These are phyloP conservation scores for Solanum clarkiae DNA, from an alignment of 257 asterid species.

Conservation along the genomic window DNA sequence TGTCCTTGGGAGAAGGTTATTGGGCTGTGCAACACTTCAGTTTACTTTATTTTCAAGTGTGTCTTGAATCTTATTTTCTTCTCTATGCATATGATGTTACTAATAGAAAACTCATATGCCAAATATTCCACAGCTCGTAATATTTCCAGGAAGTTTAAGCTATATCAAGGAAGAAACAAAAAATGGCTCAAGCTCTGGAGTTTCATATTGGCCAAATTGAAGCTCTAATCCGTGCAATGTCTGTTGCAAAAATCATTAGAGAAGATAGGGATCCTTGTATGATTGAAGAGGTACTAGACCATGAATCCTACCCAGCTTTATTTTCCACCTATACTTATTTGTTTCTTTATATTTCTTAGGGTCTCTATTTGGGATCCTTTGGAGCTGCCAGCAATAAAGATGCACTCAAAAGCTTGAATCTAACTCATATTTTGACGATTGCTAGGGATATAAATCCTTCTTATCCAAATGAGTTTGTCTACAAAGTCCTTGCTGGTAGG, in stretches of 20 bases:
- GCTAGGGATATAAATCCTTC: constrained; percentile 36
- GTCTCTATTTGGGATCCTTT: constrained; percentile 80
- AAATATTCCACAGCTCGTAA: not conserved
- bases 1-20: not conserved
- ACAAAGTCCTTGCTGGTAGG: constrained; percentile 53
- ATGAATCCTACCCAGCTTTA: not conserved
- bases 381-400: constrained; percentile 61
- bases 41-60: not conserved
- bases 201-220: constrained; percentile 25
- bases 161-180: not conserved
- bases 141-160: not conserved
- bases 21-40: not conserved
- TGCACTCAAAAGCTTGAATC: constrained; percentile 43
- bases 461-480: constrained; percentile 52
- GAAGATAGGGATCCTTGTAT: constrained; percentile 51
- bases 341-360: constrained; percentile 31
- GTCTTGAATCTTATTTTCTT: not conserved
- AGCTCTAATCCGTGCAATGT: constrained; percentile 36
- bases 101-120: not conserved
- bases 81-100: not conserved
- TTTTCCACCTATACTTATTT: not conserved
- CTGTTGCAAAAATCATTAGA: constrained; percentile 21
- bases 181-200: constrained; percentile 26
- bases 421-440: constrained; percentile 67
- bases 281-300: constrained; percentile 60